phyloP scores from a whole-genome alignment of 352 stramenopile species.

The Elongisporangium senticosum region DNA sequence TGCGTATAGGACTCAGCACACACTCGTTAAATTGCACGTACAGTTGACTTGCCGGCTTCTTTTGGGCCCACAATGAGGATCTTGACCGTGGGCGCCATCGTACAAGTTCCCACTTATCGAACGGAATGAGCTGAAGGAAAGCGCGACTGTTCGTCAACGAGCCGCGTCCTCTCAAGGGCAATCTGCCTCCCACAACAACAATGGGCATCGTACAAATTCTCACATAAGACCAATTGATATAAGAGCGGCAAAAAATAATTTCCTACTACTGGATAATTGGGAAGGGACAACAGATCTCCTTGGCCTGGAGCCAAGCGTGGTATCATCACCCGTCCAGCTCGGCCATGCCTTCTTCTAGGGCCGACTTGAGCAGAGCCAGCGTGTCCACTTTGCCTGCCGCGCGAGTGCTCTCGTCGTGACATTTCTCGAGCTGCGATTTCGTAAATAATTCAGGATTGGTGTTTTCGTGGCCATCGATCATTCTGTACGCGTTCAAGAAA shows the following conservation, averaged over 20 bases:
- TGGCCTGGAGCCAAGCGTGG: neutral
- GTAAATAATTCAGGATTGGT: conserved; percentile 71
- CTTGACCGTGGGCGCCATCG: conserved; percentile 61
- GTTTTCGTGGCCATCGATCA: conserved; percentile 41
- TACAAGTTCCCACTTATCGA: neutral
- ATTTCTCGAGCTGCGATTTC: conserved; percentile 56
- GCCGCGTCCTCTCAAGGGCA: neutral
- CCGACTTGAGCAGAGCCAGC: conserved; percentile 43
- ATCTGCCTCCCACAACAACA: neutral
- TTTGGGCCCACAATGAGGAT: conserved; percentile 77
- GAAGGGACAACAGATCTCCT: neutral
- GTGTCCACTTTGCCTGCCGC: conserved; percentile 42
- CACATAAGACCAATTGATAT: neutral
- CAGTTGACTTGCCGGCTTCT: conserved; percentile 71
- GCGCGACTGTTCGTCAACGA: neutral
- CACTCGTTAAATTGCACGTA: conserved; percentile 10
- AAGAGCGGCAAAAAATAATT: neutral
- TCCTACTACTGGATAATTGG: neutral
- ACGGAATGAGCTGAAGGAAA: too few species aligned
- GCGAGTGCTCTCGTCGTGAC: conserved; percentile 44
- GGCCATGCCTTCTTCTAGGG: conserved; percentile 36
- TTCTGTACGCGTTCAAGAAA: conserved; percentile 15
- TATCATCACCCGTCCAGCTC: conserved; percentile 13
- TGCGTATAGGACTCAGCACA: neutral
- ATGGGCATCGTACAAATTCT: neutral